Evolutionary conservation across 2,329 filamentous ascomycete genomes (phyloP).

Genomic region (Fusarium mundagurra): DNA sequence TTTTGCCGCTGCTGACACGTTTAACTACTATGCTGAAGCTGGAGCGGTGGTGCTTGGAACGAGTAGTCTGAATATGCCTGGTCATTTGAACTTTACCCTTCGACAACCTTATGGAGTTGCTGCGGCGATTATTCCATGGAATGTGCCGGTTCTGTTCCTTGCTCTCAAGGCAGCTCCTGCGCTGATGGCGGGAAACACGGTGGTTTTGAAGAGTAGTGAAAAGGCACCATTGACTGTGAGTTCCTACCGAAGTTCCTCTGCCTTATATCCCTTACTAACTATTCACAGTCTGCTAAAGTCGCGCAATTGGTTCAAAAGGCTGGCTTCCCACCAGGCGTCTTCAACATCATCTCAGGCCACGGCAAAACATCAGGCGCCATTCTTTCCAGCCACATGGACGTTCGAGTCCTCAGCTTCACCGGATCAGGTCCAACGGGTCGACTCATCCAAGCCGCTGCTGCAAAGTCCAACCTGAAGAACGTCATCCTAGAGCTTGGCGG

Average conservation of each 20-base stretch:
- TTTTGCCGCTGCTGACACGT: slow-evolving; percentile 53
- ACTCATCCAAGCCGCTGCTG: slow-evolving; percentile 74
- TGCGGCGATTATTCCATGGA: slow-evolving; percentile 67
- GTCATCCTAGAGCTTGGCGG: slow-evolving; percentile 74
- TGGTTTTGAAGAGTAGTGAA: slow-evolving; percentile 22
- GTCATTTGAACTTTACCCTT: slow-evolving; percentile 55
- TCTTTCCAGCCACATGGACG: slow-evolving; percentile 71
- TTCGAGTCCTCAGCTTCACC: slow-evolving; percentile 81
- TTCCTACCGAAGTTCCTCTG: too few relatives aligned
- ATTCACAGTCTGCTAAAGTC: slow-evolving; percentile 29
- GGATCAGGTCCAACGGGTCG: slow-evolving; percentile 76
- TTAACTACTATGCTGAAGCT: slow-evolving; percentile 55
- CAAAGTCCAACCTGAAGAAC: slow-evolving; percentile 70
- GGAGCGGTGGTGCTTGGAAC: slow-evolving; percentile 51
- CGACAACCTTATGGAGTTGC: slow-evolving; percentile 61
- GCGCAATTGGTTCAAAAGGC: slow-evolving; percentile 73
- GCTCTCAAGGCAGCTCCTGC: slow-evolving; percentile 49
- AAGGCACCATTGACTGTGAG: slow-evolving; percentile 17
- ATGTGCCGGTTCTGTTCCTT: slow-evolving; percentile 58
- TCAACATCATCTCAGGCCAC: slow-evolving; percentile 78
- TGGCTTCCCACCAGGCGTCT: slow-evolving; percentile 78
- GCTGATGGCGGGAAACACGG: slow-evolving; percentile 9
- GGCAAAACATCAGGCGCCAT: slow-evolving; percentile 73
- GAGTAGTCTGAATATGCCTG: slow-evolving; percentile 58
- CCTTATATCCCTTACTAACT: too few relatives aligned